Conservation (phyloP, 1,139 yeast species). For the Protomyces arabidopsidicola region DNA sequence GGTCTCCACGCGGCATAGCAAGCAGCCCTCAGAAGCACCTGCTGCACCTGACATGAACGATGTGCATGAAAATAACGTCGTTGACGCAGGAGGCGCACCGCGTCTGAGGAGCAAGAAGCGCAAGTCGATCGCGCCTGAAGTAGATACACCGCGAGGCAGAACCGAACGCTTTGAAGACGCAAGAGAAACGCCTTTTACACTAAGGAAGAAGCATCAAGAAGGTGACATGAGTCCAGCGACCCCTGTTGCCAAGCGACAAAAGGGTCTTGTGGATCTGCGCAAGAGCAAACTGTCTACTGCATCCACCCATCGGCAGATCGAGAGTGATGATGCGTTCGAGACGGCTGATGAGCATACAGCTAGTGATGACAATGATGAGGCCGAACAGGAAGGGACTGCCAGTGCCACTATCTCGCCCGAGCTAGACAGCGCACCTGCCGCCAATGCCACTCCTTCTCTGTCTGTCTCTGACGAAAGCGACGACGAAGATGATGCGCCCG, state of each 20-base stretch:
- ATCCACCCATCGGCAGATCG: not conserved
- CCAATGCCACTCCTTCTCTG: not conserved
- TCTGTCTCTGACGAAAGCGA: not conserved
- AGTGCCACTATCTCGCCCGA: not conserved
- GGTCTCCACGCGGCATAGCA: conserved; percentile 22
- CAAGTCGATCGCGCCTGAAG: conserved; percentile 1
- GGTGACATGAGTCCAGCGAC: not conserved
- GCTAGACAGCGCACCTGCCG: not conserved
- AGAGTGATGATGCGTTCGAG: not conserved
- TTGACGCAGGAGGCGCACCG: not conserved
- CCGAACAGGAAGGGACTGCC: not conserved
- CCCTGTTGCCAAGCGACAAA: not conserved
- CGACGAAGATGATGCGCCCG: conserved; percentile 22
- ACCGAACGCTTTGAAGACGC: conserved; percentile 17
- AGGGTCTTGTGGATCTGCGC: not conserved
- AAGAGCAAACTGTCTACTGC: not conserved
- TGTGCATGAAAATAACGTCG: not conserved
- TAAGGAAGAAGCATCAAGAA: not conserved
- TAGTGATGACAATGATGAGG: not conserved
- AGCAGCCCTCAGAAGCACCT: conserved; percentile 5
- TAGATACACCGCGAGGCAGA: conserved; percentile 1
- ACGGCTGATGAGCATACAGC: not conserved
- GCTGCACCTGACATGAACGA: conserved; percentile 3
- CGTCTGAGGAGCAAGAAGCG: not conserved
- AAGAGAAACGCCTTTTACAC: conserved; percentile 13